Evolutionary conservation across 352 stramenopile genomes (phyloP).

Genomic region (Globisporangium radiosum): DNA sequence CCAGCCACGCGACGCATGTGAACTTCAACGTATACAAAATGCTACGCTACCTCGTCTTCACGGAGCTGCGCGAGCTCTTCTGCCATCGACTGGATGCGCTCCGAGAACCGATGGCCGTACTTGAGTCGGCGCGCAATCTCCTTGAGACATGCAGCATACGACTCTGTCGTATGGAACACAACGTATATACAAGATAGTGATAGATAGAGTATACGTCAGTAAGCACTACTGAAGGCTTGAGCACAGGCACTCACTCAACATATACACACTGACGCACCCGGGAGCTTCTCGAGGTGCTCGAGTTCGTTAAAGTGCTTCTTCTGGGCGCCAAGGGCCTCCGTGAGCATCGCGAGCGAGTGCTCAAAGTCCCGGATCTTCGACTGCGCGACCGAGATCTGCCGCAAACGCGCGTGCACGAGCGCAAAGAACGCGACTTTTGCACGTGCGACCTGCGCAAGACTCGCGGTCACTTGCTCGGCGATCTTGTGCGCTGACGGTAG

Average conservation of each 20-base stretch:
- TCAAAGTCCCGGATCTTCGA: constrained; percentile 88
- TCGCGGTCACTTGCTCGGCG: constrained; percentile 46
- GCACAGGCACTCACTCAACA: no score
- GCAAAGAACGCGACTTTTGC: constrained; percentile 48
- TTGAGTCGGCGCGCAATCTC: constrained; percentile 67
- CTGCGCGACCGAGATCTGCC: constrained; percentile 71
- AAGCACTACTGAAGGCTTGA: neutral
- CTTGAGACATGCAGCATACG: constrained; percentile 70
- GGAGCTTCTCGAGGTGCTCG: constrained; percentile 77
- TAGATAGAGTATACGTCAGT: neutral
- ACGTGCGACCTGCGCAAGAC: constrained; percentile 47
- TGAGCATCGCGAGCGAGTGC: constrained; percentile 76
- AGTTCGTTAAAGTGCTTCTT: constrained; percentile 85
- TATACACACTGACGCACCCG: constrained; percentile 24
- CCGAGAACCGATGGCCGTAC: constrained; percentile 71
- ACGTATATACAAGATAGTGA: neutral
- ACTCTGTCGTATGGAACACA: constrained; percentile 25
- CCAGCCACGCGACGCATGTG: neutral
- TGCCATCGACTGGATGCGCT: constrained; percentile 81
- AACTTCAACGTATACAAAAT: neutral
- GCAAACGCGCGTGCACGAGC: constrained; percentile 52
- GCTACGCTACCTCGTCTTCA: constrained; percentile 54
- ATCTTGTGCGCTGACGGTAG: constrained; percentile 62
- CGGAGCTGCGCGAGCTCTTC: constrained; percentile 78
- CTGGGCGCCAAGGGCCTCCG: constrained; percentile 61